Percentiles rank a stretch among this genome's conserved stretches.
Conservation (phyloP, 768 basidiomycete genomes). For the Cantharellus cinnabarinus region DNA sequence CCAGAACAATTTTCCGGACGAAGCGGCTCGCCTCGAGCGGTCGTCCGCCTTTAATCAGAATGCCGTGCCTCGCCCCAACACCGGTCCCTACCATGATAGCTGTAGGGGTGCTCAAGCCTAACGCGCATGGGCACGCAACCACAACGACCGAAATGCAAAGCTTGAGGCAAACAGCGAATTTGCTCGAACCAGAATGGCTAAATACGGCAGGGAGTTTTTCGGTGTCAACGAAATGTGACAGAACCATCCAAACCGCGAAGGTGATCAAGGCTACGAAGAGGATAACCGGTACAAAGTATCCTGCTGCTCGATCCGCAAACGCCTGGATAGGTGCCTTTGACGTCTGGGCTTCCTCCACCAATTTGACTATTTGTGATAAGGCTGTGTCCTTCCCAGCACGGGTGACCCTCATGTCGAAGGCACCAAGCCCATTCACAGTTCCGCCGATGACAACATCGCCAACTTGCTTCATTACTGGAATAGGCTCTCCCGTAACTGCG, state of each 20-base stretch:
- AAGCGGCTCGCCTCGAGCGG: slow-evolving; percentile 80
- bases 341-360: slow-evolving; percentile 96
- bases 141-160: slow-evolving; percentile 96
- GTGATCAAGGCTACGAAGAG: slow-evolving; percentile 65
- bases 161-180: slow-evolving; percentile 80
- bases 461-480: slow-evolving; percentile 65
- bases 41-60: slow-evolving; percentile 91
- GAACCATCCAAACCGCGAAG: slow-evolving; percentile 62
- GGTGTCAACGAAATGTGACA: slow-evolving; percentile 33
- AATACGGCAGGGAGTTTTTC: slow-evolving; percentile 69
- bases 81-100: slow-evolving; percentile 99
- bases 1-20: slow-evolving; percentile 66
- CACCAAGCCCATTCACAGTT: slow-evolving; percentile 91
- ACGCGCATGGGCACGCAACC: slow-evolving; percentile 93
- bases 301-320: slow-evolving; percentile 86
- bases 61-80: slow-evolving; percentile 89
- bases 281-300: slow-evolving; percentile 86
- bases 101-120: slow-evolving; percentile 90
- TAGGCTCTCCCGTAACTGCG: slow-evolving; percentile 86
- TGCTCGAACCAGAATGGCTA: slow-evolving; percentile 59
- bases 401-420: slow-evolving; percentile 88
- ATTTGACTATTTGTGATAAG: slow-evolving; percentile 82
- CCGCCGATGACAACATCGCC: slow-evolving; percentile 88
- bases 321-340: slow-evolving; percentile 96
- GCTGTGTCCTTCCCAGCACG: slow-evolving; percentile 94